A percentile compares a stretch with the other conserved stretches of the same genome.
Evolutionary conservation across 2,329 filamentous ascomycete genomes (phyloP).

Genomic region (Teratosphaeriaceae sp.): DNA sequence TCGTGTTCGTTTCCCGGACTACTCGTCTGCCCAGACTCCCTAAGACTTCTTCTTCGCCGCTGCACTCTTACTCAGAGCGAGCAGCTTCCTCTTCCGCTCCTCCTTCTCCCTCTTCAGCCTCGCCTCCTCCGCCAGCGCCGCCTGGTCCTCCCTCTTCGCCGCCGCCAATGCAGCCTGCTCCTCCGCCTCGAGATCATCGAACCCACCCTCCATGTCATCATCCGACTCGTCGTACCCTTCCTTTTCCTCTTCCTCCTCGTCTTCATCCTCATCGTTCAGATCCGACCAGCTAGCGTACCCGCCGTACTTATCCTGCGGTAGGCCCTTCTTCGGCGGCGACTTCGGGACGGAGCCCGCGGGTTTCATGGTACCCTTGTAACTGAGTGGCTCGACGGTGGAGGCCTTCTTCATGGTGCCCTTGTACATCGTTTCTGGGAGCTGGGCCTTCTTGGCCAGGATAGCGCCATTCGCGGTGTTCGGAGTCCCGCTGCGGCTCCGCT

Average conservation of each 20-base stretch:
- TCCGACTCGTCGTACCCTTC: conserved; percentile 74
- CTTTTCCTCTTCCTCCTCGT: conserved; percentile 56
- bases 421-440: conserved; percentile 33
- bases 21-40: neutral
- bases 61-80: conserved; percentile 27
- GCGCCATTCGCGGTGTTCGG: conserved; percentile 22
- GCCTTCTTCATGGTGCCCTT: conserved; percentile 32
- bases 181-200: conserved; percentile 67
- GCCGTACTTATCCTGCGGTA: conserved; percentile 30
- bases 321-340: conserved; percentile 25
- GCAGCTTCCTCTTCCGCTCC: conserved; percentile 38
- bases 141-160: conserved; percentile 61
- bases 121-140: conserved; percentile 57
- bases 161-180: conserved; percentile 56
- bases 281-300: conserved; percentile 35
- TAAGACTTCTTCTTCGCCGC: conserved; percentile 26
- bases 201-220: conserved; percentile 64
- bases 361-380: conserved; percentile 42
- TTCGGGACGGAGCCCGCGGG: conserved; percentile 31
- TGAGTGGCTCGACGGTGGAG: conserved; percentile 17
- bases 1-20: neutral
- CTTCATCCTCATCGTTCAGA: conserved; percentile 37
- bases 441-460: conserved; percentile 34
- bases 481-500: conserved; percentile 23
- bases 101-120: conserved; percentile 57